Evolutionary conservation across 2,329 filamentous ascomycete genomes (phyloP), one percentile per base, ranked within the genome.

Genomic region (Plectosphaerella cucumerina): DNA sequence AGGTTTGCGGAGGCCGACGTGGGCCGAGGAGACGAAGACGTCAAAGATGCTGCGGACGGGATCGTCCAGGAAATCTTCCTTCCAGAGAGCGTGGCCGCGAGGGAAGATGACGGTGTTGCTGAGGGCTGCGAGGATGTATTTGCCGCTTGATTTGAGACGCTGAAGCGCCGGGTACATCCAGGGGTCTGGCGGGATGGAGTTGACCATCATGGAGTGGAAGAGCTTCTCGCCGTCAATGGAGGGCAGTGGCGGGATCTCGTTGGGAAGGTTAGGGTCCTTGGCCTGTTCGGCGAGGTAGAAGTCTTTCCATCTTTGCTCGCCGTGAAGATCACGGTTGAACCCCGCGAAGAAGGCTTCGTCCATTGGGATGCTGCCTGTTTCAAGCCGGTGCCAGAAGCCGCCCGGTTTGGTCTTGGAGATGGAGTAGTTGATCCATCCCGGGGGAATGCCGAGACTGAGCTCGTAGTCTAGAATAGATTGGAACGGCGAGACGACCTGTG

Each of bases 381-480:
- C 94, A 44, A 97, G 79, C 42, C 80, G 82, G 63, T 96, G 91
- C 93, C 93, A 97, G 64, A 83, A 86, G 39, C 94, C 94, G 58
- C 84, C 71, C 2, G 90, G 91, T 0, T 86, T 82, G 3, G 87
- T 85, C 60, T 81, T 81, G 48, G 90, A 90, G 63, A 97, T 94
- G 59, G 88, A 88, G 71, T 87, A 86, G 74, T 97, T 97, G 60
- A 97, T 80, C 86, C 91, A 97, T 63, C 92, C 93, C 4, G 84
- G 78, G 1, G 92, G 93, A 47, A 97, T 93, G 39, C 78, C 78
- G 51, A 89, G 76, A 53, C 80, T 74, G 49, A 85, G 72, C 66
- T 97, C 94, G 67, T 97, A 97, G 70, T 96, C 87, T 51, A 96
- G 78, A 61, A 99, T 97, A 2, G 89, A 85, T 72, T 96, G 90